Percentiles rank a stretch among this genome's conserved stretches.
phyloP scores from a whole-genome alignment of 2,329 filamentous ascomycete genomes.

The Claviceps arundinis region DNA sequence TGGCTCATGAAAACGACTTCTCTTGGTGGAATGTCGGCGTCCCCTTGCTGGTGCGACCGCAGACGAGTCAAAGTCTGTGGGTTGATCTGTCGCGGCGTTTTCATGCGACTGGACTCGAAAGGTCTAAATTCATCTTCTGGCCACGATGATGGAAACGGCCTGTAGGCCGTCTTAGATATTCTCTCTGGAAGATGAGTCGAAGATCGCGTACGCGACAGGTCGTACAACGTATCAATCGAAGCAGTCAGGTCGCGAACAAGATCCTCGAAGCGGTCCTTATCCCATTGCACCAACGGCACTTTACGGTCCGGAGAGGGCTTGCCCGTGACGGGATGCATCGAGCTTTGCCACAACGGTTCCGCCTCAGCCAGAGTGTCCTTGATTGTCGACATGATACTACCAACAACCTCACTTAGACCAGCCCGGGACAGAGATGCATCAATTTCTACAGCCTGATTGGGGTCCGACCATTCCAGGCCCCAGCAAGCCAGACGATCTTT shows the following conservation, averaged over 20 bases:
- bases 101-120: constrained; percentile 48
- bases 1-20: constrained; percentile 38
- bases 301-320: constrained; percentile 39
- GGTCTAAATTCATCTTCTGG: constrained; percentile 31
- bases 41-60: constrained; percentile 25
- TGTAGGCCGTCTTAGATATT: constrained; percentile 20
- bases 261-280: constrained; percentile 62
- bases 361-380: constrained; percentile 68
- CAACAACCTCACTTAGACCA: constrained; percentile 63
- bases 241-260: constrained; percentile 60
- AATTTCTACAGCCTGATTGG: constrained; percentile 55
- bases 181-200: constrained; percentile 24
- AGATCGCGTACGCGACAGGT: constrained; percentile 54
- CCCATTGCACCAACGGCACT: constrained; percentile 45
- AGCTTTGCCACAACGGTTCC: constrained; percentile 56
- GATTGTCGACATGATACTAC: constrained; percentile 67
- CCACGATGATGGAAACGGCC: constrained; percentile 10
- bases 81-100: constrained; percentile 47
- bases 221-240: constrained; percentile 68
- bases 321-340: constrained; percentile 30
- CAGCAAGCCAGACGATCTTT: constrained; percentile 67
- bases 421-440: constrained; percentile 58
- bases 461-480: constrained; percentile 72
- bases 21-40: constrained; percentile 19
- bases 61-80: constrained; percentile 38